A percentile compares a stretch with the other conserved stretches of the same genome.
phyloP scores from a whole-genome alignment of 768 basidiomycete species.

The Phylloporus arenicola region DNA sequence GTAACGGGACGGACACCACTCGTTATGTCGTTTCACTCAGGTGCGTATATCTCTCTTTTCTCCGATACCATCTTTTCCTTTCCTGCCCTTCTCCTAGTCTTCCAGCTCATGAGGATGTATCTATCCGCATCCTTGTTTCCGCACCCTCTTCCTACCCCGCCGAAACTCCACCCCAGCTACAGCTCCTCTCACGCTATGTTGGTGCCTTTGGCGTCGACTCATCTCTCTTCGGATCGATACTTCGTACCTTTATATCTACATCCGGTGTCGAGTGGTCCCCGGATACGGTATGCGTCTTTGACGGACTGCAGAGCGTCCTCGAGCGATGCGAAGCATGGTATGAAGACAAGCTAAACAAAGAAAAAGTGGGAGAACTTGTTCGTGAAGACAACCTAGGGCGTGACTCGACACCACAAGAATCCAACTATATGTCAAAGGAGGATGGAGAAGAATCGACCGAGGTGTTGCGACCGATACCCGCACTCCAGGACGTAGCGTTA shows the following conservation, averaged over 20 bases:
- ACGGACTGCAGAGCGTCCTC: conserved; percentile 72
- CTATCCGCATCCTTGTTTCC: conserved; percentile 53
- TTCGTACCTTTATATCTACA: conserved; percentile 76
- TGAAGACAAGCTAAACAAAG: conserved; percentile 52
- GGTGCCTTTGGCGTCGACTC: conserved; percentile 74
- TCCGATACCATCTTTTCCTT: background rate
- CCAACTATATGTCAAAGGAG: background rate
- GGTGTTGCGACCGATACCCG: background rate
- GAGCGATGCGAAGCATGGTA: conserved; percentile 71
- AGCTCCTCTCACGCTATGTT: conserved; percentile 79
- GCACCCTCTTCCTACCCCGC: conserved; percentile 59
- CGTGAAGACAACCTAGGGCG: conserved; percentile 45
- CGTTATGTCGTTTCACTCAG: conserved; percentile 62
- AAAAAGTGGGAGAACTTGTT: conserved; percentile 49
- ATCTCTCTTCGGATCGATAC: conserved; percentile 65
- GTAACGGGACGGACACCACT: conserved; percentile 34
- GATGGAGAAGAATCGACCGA: conserved; percentile 2
- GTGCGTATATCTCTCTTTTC: conserved; percentile 39
- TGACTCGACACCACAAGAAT: conserved; percentile 10
- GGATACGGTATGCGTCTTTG: conserved; percentile 78
- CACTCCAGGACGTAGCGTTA: conserved; percentile 24
- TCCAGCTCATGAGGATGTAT: conserved; percentile 46
- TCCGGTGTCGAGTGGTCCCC: conserved; percentile 73
- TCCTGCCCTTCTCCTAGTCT: conserved; percentile 33
- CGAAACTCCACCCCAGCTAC: conserved; percentile 69